phyloP scores from a whole-genome alignment of 148 eudicot species.

The Fagopyrum esculentum region DNA sequence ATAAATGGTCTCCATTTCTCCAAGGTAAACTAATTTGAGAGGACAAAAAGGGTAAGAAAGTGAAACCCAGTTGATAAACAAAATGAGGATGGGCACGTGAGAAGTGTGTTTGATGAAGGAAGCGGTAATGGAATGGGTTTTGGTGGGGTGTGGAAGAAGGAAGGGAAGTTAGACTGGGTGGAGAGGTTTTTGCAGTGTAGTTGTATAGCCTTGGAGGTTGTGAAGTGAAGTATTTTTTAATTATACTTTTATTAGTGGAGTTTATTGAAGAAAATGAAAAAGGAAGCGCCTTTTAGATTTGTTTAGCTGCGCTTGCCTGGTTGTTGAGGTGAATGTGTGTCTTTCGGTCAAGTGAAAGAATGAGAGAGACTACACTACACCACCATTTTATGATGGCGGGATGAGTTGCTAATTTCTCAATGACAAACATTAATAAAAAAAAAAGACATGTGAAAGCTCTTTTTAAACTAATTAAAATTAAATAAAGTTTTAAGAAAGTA shows the following conservation, averaged over 20 bases:
- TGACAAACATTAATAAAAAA: too few species aligned
- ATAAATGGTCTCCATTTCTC: background rate
- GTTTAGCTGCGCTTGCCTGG: conserved; percentile 2
- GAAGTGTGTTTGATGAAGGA: background rate
- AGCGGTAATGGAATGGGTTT: background rate
- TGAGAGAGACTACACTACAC: background rate
- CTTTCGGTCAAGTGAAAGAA: background rate
- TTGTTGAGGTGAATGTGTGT: background rate
- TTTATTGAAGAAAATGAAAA: background rate
- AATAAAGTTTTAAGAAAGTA: too few species aligned
- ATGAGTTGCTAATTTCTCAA: too few species aligned
- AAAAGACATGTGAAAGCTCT: too few species aligned
- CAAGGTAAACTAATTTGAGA: background rate
- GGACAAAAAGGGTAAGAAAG: background rate
- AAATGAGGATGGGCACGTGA: background rate
- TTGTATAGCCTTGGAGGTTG: background rate
- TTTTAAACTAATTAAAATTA: too few species aligned
- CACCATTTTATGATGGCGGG: background rate
- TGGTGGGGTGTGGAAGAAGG: background rate
- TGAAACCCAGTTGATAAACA: background rate
- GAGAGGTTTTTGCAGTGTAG: background rate
- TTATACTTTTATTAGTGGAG: background rate
- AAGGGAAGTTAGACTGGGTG: background rate
- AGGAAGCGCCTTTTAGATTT: background rate
- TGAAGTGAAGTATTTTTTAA: background rate